phyloP scores from a whole-genome alignment of 495 filamentous ascomycete species.

The Aspergillus asperescens region DNA sequence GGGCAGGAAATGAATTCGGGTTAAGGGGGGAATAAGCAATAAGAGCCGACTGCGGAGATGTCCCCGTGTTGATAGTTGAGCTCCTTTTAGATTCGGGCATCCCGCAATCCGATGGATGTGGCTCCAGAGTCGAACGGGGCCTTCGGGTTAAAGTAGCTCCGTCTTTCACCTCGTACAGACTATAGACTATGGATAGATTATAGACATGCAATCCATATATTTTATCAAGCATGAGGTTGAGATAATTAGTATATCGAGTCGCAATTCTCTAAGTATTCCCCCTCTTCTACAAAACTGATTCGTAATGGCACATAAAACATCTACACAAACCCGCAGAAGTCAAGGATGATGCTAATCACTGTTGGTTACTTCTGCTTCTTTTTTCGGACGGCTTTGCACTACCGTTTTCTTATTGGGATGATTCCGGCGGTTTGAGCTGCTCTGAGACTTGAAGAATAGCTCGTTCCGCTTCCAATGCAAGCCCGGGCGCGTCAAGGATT shows the following conservation, averaged over 20 bases:
- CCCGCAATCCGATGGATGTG: conserved; percentile 11
- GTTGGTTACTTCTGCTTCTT: conserved; percentile 28
- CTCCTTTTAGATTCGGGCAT: conserved; percentile 12
- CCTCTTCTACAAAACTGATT: conserved; percentile 1
- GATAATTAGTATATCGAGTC: background rate
- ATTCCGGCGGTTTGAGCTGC: conserved; percentile 51
- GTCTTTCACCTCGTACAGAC: background rate
- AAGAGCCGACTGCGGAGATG: conserved; percentile 1
- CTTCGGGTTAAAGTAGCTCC: conserved; percentile 27
- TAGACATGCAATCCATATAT: no score
- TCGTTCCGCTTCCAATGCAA: conserved; percentile 82
- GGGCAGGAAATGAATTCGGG: background rate
- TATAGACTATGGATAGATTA: background rate
- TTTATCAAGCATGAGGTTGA: no score
- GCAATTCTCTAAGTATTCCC: background rate
- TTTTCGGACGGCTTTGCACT: conserved; percentile 17
- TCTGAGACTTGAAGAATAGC: conserved; percentile 83
- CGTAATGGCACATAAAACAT: background rate
- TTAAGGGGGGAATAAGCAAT: conserved; percentile 14
- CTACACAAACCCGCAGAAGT: background rate
- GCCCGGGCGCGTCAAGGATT: conserved; percentile 70
- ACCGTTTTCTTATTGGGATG: conserved; percentile 25
- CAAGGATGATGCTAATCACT: background rate
- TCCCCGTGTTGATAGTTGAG: conserved; percentile 12
- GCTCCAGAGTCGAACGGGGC: conserved; percentile 15